A percentile compares a stretch with the other conserved stretches of the same genome.
These are phyloP conservation scores for Litsea cubeba DNA, from an alignment of 164 flowering plant genomes.

Conservation along the genomic window DNA sequence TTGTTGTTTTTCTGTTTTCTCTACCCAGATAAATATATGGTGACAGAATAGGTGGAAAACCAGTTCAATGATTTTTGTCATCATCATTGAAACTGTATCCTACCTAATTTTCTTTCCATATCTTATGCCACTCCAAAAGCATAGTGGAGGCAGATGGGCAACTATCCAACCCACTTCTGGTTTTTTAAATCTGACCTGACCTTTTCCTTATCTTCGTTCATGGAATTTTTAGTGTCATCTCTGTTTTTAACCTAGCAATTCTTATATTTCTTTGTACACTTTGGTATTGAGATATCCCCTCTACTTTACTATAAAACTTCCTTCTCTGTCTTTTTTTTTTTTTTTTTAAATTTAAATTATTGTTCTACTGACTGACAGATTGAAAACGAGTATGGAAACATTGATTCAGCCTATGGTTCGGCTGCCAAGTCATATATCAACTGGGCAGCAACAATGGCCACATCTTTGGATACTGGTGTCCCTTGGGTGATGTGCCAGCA, in stretches of 20 bases:
- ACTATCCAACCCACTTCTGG: background rate
- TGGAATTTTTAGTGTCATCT: background rate
- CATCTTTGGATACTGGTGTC: constrained; percentile 81
- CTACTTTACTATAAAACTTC: background rate
- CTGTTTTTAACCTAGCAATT: background rate
- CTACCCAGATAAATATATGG: background rate
- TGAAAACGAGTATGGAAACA: constrained; percentile 93
- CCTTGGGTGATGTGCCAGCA: constrained; percentile 99
- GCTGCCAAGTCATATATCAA: constrained; percentile 68
- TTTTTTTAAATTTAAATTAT: background rate
- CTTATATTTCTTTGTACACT: background rate
- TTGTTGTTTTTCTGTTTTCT: too few relatives aligned
- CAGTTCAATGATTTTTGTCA: background rate
- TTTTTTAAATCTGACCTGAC: too few relatives aligned
- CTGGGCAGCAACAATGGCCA: constrained; percentile 93
- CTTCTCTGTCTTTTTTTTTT: background rate
- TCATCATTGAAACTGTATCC: background rate
- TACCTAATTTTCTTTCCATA: background rate
- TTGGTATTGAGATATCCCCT: background rate
- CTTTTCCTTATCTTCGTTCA: background rate
- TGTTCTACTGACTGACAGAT: constrained; percentile 43
- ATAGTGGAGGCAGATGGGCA: background rate
- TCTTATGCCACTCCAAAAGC: too few relatives aligned
- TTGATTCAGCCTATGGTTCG: constrained; percentile 57
- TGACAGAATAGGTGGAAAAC: background rate